Percentiles rank a stretch among this genome's conserved stretches.
These are phyloP conservation scores for Daldinia sp. DNA, from an alignment of 2,329 filamentous ascomycete genomes.

Conservation along the genomic window DNA sequence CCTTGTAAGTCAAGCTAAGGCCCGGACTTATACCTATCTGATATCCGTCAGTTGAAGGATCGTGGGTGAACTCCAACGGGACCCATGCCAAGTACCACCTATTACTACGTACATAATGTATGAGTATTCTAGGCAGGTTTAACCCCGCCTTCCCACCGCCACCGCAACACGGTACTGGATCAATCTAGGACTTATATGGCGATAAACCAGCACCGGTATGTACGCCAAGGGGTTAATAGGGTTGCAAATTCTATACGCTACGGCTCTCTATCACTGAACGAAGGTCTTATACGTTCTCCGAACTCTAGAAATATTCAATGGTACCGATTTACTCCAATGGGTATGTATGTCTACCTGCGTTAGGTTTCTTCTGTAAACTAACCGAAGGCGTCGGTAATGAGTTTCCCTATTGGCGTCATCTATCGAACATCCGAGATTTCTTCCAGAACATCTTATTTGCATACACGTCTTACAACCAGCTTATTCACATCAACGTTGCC, in stretches of 20 bases:
- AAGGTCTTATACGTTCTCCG: slow-evolving; percentile 1
- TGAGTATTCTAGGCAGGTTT: slow-evolving; percentile 17
- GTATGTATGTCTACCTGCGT: no score
- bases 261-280: not conserved
- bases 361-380: not conserved
- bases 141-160: slow-evolving; percentile 33
- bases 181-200: slow-evolving; percentile 32
- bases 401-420: slow-evolving; percentile 1
- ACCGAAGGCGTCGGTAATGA: slow-evolving; percentile 14
- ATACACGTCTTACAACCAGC: slow-evolving; percentile 15
- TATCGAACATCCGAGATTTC: slow-evolving; percentile 14
- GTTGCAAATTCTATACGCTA: slow-evolving; percentile 4
- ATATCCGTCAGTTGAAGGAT: slow-evolving; percentile 33
- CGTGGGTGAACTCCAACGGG: slow-evolving; percentile 30
- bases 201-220: slow-evolving; percentile 25
- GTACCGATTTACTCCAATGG: not conserved
- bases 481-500: slow-evolving; percentile 20
- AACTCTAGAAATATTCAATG: slow-evolving; percentile 6
- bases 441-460: slow-evolving; percentile 28
- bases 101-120: slow-evolving; percentile 27
- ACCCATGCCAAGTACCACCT: slow-evolving; percentile 30
- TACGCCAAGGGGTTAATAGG: slow-evolving; percentile 27
- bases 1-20: slow-evolving; percentile 11
- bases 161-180: slow-evolving; percentile 32
- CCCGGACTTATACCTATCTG: slow-evolving; percentile 17